These are phyloP conservation scores for Pterulicium gracile DNA, from an alignment of 1,284 basidiomycete species.

Conservation along the genomic window DNA sequence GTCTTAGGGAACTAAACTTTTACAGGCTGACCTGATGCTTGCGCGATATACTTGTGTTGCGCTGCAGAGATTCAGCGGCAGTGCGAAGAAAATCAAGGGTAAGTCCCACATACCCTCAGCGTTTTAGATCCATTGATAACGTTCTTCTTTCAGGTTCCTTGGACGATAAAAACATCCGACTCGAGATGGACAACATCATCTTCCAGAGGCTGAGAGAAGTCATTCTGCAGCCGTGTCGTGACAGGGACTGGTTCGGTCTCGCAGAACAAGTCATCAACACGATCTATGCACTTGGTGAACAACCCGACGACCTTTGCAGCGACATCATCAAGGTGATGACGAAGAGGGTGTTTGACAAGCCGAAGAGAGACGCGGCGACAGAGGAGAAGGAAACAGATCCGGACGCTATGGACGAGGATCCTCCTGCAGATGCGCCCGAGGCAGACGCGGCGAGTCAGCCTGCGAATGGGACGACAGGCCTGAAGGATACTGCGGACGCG, in stretches of 20 bases:
- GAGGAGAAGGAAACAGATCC: constrained; percentile 22
- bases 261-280: constrained; percentile 97
- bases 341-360: constrained; percentile 48
- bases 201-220: constrained; percentile 77
- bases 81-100: constrained; percentile 96
- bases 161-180: constrained; percentile 75
- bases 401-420: constrained; percentile 45
- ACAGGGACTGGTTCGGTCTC: constrained; percentile 93
- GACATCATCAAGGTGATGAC: constrained; percentile 79
- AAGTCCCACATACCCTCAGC: constrained; percentile 8
- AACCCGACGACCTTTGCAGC: constrained; percentile 82
- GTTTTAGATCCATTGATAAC: constrained; percentile 1
- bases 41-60: constrained; percentile 93
- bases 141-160: constrained; percentile 54
- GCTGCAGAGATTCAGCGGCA: constrained; percentile 85
- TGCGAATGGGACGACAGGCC: constrained; percentile 14
- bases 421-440: constrained; percentile 11
- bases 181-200: constrained; percentile 83
- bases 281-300: constrained; percentile 88
- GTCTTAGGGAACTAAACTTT: constrained; percentile 1
- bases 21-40: constrained; percentile 75
- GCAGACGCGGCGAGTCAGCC: constrained; percentile 10
- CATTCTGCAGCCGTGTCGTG: constrained; percentile 67
- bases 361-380: constrained; percentile 6
- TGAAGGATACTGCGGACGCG: constrained; percentile 60